Percentiles rank a stretch among this genome's conserved stretches.
Evolutionary conservation across 78 protist species (phyloP).

Genomic region (Capsaspora owczarzaki): DNA sequence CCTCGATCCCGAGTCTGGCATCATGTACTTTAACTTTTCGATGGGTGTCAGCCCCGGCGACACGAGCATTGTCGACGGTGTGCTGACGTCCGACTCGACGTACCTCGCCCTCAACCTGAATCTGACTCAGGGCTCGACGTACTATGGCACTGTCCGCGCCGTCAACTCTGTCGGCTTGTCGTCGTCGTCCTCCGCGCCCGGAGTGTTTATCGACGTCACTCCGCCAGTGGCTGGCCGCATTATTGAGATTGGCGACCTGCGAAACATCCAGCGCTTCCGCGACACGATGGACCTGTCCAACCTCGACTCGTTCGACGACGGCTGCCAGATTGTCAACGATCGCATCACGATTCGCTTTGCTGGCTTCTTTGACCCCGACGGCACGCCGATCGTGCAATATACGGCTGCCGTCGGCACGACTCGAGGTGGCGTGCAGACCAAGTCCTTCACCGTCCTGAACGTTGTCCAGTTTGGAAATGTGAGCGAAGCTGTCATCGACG

Average conservation of each 20-base stretch:
- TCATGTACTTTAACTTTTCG: background rate
- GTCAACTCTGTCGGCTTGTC: background rate
- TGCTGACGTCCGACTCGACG: background rate
- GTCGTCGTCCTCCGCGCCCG: background rate
- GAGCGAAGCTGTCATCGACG: background rate
- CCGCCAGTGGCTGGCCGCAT: background rate
- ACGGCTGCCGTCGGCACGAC: background rate
- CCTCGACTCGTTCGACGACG: background rate
- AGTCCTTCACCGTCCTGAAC: background rate
- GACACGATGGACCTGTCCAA: background rate
- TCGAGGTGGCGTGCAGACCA: background rate
- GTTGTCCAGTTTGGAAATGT: no score
- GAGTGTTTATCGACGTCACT: background rate
- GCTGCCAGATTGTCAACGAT: background rate
- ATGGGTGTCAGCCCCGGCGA: background rate
- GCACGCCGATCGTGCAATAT: background rate
- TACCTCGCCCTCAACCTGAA: background rate
- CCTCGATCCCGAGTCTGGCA: background rate
- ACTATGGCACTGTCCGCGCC: background rate
- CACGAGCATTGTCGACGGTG: background rate
- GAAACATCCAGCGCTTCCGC: background rate
- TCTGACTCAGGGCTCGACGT: background rate
- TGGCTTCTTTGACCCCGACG: background rate
- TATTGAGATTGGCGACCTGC: background rate
- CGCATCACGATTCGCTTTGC: background rate